These are phyloP conservation scores for Oryza australiensis DNA, from an alignment of 176 grass and related monocot genomes.

Conservation along the genomic window DNA sequence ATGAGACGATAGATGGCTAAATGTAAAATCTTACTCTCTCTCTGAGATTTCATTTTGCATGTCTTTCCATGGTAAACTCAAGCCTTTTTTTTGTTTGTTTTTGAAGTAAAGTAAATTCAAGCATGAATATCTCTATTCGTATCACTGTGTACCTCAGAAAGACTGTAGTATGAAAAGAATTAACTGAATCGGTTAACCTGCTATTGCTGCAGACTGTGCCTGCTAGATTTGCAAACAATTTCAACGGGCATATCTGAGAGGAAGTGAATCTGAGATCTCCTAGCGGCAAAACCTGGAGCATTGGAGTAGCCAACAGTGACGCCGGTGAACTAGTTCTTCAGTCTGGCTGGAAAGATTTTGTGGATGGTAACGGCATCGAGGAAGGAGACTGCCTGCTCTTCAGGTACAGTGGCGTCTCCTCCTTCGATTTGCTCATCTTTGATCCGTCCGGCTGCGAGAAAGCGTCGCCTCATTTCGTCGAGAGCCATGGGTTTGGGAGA, in stretches of 20 bases:
- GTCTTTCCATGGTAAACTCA: no score
- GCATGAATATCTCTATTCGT: no score
- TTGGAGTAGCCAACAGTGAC: constrained; percentile 10
- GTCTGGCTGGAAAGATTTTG: constrained; percentile 46
- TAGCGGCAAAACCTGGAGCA: constrained; percentile 27
- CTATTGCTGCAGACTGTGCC: constrained; percentile 28
- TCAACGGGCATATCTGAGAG: constrained; percentile 45
- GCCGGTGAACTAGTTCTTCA: not conserved
- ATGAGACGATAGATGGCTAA: no score
- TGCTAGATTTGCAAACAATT: constrained; percentile 41
- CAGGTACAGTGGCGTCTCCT: constrained; percentile 34
- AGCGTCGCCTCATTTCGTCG: not conserved
- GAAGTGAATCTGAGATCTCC: constrained; percentile 31
- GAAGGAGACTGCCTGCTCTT: constrained; percentile 41
- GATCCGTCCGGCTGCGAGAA: constrained; percentile 6
- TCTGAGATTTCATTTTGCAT: no score
- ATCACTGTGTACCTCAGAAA: no score
- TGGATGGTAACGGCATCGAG: not conserved
- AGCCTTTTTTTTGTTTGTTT: no score
- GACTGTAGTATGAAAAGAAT: no score
- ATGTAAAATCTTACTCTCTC: no score
- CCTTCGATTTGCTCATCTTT: constrained; percentile 49
- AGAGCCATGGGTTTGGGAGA: not conserved
- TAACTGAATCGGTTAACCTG: not conserved
- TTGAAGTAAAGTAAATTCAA: no score